These are phyloP conservation scores for Nemania sp. DNA, from an alignment of 2,329 filamentous ascomycete genomes.

Conservation along the genomic window DNA sequence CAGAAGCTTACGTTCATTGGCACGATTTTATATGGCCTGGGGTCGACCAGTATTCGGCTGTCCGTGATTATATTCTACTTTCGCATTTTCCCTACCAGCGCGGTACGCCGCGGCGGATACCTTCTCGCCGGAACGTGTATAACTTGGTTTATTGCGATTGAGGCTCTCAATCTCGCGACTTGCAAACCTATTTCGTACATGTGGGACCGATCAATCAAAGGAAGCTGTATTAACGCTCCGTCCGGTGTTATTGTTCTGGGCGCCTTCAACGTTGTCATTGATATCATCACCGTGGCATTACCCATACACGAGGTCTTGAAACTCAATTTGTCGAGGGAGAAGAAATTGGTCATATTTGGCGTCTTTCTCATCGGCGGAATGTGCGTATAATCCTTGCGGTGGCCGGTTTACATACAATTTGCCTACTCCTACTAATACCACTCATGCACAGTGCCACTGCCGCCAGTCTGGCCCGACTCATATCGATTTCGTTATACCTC, in stretches of 20 bases:
- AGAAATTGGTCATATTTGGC: conserved; percentile 1
- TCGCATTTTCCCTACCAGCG: conserved; percentile 20
- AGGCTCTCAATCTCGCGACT: conserved; percentile 40
- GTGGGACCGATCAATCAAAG: conserved; percentile 16
- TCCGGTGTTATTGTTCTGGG: conserved; percentile 11
- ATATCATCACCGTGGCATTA: conserved; percentile 15
- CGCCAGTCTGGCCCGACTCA: conserved; percentile 19
- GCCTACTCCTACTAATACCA: background rate
- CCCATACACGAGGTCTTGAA: conserved; percentile 24
- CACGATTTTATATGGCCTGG: conserved; percentile 21
- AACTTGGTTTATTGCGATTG: conserved; percentile 40
- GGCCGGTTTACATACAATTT: background rate
- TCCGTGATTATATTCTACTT: conserved; percentile 25
- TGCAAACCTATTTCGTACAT: conserved; percentile 20
- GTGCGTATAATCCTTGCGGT: conserved; percentile 9
- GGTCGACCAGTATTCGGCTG: conserved; percentile 19
- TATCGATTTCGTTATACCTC: conserved; percentile 16
- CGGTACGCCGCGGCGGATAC: conserved; percentile 16
- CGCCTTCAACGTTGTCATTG: conserved; percentile 17
- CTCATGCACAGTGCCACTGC: conserved; percentile 15
- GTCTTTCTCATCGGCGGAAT: conserved; percentile 26
- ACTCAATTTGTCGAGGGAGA: conserved; percentile 15
- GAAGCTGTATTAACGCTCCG: conserved; percentile 13
- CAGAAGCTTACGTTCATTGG: conserved; percentile 23
- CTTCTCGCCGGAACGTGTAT: conserved; percentile 14